Evolutionary conservation across 139 green algal species (phyloP), one percentile per base, ranked within the genome.

Genomic region (Chlorella ohadii): DNA sequence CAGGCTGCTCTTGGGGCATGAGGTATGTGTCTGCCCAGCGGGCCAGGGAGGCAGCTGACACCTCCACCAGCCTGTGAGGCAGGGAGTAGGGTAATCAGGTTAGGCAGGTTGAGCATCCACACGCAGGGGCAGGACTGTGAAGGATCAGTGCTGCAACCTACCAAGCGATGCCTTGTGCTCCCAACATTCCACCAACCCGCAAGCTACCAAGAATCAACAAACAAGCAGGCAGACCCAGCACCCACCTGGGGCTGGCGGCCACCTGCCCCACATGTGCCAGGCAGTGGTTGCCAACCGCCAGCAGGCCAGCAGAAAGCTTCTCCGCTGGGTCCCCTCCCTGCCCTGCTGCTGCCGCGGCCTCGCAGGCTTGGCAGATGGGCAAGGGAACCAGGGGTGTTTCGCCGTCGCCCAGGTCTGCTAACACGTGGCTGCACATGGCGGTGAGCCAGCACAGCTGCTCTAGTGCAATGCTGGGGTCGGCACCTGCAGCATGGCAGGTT

Each of bases 21-120:
- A 98, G 88, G 89, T 98, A 98, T 9, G 95, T 99, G 86, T 96
- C 94, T 0, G 89, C 87, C 96, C 94, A 98, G 12, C 96, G 87
- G 0, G 91, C 92, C 27, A 93, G 65, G 1, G 85, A 86, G 89
- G 88, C 94, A 5, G 92, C 75, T 0, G 84, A 70, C 0, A 85
- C 87, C 88, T 98, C 96, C 88, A 98, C 89, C 15, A 98, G 82
- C 78, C 94, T 93, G 85, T 33, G 23, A 47, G 20, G 80, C 16
- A 34, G 56, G 65, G 68, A 12, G 55, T 51, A 11, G 44, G 6
- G 44, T 6, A 55, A 55, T 6, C 44, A 55, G 44, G 44, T n/a
- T n/a, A n/a, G n/a, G n/a, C n/a, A n/a, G n/a, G n/a, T n/a, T n/a
- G n/a, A n/a, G n/a, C n/a, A n/a, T n/a, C n/a, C n/a, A n/a, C n/a